A percentile compares a stretch with the other conserved stretches of the same genome.
Evolutionary conservation across 345 rosid genomes (phyloP).

Genomic region (Euclidium syriacum): DNA sequence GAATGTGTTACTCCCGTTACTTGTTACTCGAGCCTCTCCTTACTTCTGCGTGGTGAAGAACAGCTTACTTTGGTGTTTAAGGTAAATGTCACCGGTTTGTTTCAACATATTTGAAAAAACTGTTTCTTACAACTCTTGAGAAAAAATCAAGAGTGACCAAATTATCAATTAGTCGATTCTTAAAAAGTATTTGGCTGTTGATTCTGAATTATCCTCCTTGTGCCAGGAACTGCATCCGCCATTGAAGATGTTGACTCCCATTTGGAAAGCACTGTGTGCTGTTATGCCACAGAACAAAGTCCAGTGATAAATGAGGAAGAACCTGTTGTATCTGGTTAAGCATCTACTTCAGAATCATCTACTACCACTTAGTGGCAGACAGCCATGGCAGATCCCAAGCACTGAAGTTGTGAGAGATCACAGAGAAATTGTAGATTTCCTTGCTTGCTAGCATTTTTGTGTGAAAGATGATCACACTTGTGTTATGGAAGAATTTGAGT

Average conservation of each 20-base stretch:
- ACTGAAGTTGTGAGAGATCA: not conserved
- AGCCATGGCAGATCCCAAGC: not conserved
- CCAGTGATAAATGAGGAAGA: constrained; percentile 16
- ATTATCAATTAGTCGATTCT: not conserved
- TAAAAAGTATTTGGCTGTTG: not conserved
- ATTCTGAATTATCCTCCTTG: not conserved
- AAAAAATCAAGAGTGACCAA: not conserved
- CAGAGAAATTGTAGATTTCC: not conserved
- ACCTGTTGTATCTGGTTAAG: not conserved
- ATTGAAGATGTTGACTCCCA: constrained; percentile 66
- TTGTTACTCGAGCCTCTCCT: constrained; percentile 84
- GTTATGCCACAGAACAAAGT: constrained; percentile 32
- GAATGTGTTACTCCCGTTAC: constrained; percentile 77
- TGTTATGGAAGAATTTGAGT: not conserved
- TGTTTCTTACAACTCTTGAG: not conserved
- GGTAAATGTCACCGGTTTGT: constrained; percentile 37
- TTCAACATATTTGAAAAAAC: not conserved
- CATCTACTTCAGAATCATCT: not conserved
- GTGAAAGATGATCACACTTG: not conserved
- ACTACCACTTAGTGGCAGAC: not conserved
- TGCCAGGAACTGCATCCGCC: constrained; percentile 68
- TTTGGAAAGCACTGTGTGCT: constrained; percentile 77
- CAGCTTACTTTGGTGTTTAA: constrained; percentile 61
- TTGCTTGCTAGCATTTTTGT: not conserved
- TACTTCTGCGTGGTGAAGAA: constrained; percentile 55